phyloP scores from a whole-genome alignment of 192 early-diverging fungal genomes.

The Thoreauomyces humboldtii region DNA sequence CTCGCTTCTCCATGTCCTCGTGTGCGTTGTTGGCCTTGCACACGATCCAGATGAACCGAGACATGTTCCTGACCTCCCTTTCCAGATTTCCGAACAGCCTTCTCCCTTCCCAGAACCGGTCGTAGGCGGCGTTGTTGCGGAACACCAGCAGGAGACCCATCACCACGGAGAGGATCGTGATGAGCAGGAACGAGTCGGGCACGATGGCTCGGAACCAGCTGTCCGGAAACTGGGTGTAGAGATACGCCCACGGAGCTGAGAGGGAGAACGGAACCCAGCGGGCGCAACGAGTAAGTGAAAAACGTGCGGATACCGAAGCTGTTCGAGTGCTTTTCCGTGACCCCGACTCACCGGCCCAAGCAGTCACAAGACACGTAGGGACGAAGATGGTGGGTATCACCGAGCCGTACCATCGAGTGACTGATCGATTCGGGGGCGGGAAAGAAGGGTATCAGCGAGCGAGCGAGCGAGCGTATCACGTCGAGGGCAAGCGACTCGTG shows the following conservation, averaged over 20 bases:
- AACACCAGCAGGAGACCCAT: slow-evolving; percentile 41
- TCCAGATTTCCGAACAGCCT: slow-evolving; percentile 72
- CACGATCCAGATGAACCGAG: slow-evolving; percentile 75
- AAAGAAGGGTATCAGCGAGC: not conserved
- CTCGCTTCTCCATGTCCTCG: slow-evolving; percentile 54
- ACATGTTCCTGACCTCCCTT: slow-evolving; percentile 68
- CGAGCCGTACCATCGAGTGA: not conserved
- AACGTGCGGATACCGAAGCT: too few species aligned
- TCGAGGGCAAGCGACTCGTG: too few species aligned
- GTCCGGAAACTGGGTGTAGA: slow-evolving; percentile 9
- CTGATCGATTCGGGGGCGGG: too few species aligned
- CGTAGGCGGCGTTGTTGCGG: slow-evolving; percentile 43
- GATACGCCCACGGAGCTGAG: slow-evolving; percentile 12
- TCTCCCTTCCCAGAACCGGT: slow-evolving; percentile 76
- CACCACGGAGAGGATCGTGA: slow-evolving; percentile 34
- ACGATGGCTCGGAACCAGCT: slow-evolving; percentile 12
- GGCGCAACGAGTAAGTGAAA: too few species aligned
- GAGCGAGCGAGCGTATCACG: too few species aligned
- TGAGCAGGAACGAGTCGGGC: slow-evolving; percentile 22
- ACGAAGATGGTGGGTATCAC: slow-evolving; percentile 17
- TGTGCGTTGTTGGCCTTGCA: slow-evolving; percentile 20
- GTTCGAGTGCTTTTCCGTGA: too few species aligned
- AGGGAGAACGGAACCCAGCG: too few species aligned
- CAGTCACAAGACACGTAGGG: slow-evolving; percentile 2
- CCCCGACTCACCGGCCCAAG: too few species aligned